Conservation (phyloP, 768 basidiomycete genomes). For the Trametes cinnabarina region DNA sequence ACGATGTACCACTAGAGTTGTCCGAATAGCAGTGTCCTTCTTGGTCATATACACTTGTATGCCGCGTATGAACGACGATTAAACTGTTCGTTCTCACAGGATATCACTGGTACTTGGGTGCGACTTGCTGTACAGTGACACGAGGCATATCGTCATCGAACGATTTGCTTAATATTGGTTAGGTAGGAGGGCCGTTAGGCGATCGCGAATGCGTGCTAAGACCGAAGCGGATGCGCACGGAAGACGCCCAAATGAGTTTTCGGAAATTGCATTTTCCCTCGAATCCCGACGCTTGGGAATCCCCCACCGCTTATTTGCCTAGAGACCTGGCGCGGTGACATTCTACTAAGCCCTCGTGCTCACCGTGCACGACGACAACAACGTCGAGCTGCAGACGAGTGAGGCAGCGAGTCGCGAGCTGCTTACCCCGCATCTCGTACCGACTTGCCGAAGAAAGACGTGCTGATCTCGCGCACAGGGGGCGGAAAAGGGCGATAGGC, state of each 20-base stretch:
- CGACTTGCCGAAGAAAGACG: background rate
- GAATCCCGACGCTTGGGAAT: background rate
- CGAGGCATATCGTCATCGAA: background rate
- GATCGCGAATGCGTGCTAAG: background rate
- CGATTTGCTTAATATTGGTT: background rate
- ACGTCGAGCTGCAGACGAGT: background rate
- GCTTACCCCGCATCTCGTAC: background rate
- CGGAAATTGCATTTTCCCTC: conserved; percentile 2
- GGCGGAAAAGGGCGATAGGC: background rate
- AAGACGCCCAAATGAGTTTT: background rate
- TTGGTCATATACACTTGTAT: background rate
- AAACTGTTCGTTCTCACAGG: too few species aligned
- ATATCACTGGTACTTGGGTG: too few species aligned
- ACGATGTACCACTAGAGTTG: conserved; percentile 9
- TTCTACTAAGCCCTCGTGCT: background rate
- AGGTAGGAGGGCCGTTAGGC: too few species aligned
- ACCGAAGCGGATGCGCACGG: background rate
- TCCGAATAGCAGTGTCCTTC: background rate
- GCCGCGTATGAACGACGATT: too few species aligned
- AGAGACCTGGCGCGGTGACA: background rate
- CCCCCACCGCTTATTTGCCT: background rate
- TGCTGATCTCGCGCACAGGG: background rate
- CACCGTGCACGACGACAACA: background rate
- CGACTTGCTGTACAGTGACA: too few species aligned
- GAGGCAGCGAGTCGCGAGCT: too few species aligned